Conservation (phyloP, 202 grass and related monocot genomes). For the Zoysia matrella region DNA sequence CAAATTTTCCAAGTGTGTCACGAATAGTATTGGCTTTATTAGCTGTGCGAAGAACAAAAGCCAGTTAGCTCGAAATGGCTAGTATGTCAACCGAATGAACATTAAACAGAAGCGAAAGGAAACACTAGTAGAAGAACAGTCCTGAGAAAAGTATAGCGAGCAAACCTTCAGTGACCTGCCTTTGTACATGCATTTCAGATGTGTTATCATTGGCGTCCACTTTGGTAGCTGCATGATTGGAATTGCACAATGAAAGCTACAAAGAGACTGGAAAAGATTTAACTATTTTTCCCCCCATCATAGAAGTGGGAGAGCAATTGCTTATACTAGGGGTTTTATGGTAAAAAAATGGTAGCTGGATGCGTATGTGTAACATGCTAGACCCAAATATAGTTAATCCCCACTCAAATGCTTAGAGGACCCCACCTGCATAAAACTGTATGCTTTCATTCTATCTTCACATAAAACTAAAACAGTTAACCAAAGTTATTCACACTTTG, state of each 20-base stretch:
- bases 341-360: not conserved
- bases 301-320: not conserved
- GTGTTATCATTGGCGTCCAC: not conserved
- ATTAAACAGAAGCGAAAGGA: constrained; percentile 6
- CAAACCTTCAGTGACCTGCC: constrained; percentile 33
- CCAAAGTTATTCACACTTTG: no score
- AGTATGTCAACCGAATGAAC: constrained; percentile 9
- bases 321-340: not conserved
- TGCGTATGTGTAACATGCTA: no score
- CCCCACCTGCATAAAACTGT: no score
- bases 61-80: constrained; percentile 22
- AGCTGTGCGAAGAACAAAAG: constrained; percentile 6
- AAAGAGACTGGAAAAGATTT: no score
- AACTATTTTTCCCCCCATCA: not conserved
- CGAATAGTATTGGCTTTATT: constrained; percentile 18
- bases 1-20: constrained; percentile 12
- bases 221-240: not conserved
- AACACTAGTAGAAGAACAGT: not conserved
- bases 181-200: constrained; percentile 2
- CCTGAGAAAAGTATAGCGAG: constrained; percentile 6
- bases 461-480: no score
- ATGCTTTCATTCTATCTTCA: no score
- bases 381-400: no score
- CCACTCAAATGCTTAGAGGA: no score
- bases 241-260: not conserved